Conservation (phyloP, 805 yeast species). For the Teunomyces funiuensis region DNA sequence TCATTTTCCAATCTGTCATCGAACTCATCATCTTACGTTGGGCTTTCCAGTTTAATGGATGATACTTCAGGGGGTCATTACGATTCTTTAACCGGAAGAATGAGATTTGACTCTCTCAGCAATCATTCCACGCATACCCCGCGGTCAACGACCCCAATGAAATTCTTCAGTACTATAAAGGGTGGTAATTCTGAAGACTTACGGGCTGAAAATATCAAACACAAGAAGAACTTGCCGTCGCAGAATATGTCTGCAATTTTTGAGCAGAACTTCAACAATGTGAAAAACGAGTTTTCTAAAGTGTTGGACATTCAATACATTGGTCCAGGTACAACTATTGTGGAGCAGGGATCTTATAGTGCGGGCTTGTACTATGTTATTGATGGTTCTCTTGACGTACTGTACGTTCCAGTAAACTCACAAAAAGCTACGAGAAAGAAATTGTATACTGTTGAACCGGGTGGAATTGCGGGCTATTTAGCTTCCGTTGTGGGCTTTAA, state of each 20-base stretch:
- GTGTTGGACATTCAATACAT: conserved; percentile 55
- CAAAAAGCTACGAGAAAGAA: conserved; percentile 20
- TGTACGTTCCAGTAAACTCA: conserved; percentile 31
- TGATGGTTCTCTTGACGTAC: conserved; percentile 71
- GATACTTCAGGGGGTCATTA: conserved; percentile 11
- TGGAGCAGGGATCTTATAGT: conserved; percentile 62
- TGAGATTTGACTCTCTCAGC: conserved; percentile 12
- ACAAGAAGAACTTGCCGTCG: not conserved
- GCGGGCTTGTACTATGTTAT: conserved; percentile 80
- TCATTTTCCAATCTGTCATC: conserved; percentile 17
- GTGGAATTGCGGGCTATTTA: conserved; percentile 86
- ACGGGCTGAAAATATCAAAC: not conserved
- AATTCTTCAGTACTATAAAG: conserved; percentile 31
- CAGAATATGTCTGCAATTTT: not conserved
- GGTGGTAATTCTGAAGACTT: conserved; percentile 16
- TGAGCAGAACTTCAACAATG: conserved; percentile 46
- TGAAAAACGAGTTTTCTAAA: conserved; percentile 59
- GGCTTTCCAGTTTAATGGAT: conserved; percentile 23
- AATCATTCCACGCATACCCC: conserved; percentile 9
- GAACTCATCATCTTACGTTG: conserved; percentile 29
- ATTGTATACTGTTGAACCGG: conserved; percentile 62
- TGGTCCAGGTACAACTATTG: conserved; percentile 54
- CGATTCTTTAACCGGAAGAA: conserved; percentile 18
- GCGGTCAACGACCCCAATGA: conserved; percentile 19
- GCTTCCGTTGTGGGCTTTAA: conserved; percentile 77